These are phyloP conservation scores for Colletotrichum orbiculare DNA, from an alignment of 2,329 filamentous ascomycete species.

Conservation along the genomic window DNA sequence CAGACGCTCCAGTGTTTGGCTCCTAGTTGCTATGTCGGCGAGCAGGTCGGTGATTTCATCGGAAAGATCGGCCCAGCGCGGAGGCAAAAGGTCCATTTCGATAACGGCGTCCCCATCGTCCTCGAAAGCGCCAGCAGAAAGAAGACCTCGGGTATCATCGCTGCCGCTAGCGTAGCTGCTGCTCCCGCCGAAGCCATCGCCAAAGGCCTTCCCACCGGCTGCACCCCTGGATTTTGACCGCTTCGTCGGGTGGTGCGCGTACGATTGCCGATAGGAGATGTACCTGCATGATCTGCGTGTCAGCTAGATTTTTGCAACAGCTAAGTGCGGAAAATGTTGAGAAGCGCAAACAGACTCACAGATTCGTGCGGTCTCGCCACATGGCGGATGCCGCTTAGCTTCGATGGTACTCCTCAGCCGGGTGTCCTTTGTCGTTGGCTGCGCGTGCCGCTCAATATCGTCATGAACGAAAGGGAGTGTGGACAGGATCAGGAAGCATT, in stretches of 20 bases:
- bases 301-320: conserved; percentile 38
- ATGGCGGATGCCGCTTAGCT: conserved; percentile 71
- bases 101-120: conserved; percentile 95
- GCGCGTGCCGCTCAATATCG: conserved; percentile 33
- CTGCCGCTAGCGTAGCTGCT: conserved; percentile 51
- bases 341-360: conserved; percentile 68
- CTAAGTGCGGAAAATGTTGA: neutral
- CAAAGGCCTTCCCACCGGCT: conserved; percentile 68
- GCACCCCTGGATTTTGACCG: conserved; percentile 75
- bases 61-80: conserved; percentile 94
- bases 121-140: conserved; percentile 80
- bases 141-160: conserved; percentile 79
- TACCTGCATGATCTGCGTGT: conserved; percentile 69
- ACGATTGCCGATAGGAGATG: conserved; percentile 99
- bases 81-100: conserved; percentile 96
- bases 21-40: conserved; percentile 82
- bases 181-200: conserved; percentile 65
- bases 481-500: conserved; percentile 24
- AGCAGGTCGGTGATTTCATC: conserved; percentile 92
- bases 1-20: conserved; percentile 86
- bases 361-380: conserved; percentile 99
- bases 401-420: conserved; percentile 31
- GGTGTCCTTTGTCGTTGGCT: conserved; percentile 35
- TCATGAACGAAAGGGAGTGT: conserved; percentile 30
- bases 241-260: conserved; percentile 92